Base-by-base conservation (phyloP, 192 early-diverging fungal species). In the Hyaloraphidium curvatum region DNA sequence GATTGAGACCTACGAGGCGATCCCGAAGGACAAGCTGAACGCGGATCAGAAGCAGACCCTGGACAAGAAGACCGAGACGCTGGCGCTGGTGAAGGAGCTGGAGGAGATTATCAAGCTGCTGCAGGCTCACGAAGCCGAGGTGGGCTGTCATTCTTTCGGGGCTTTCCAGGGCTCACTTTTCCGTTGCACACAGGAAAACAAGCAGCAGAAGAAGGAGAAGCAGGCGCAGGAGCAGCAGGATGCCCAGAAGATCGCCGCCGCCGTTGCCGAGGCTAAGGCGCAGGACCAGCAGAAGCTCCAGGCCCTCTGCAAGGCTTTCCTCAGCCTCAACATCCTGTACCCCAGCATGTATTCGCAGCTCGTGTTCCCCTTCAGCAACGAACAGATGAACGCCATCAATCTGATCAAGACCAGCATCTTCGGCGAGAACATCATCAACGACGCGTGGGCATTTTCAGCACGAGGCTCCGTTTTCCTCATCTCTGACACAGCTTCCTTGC, bases 1-100 rank as follows among this genome's bases (percentile, higher is more conserved):
- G 54, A 50, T 75, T 17, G 69, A 69, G 53, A 54, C 59, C 22
- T 67, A 70, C 54, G 73, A 71, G 33, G 29, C 51, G 21, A 21
- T 54, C 48, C 55, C 55, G 26, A 54, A 19, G n/a, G 28, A 28
- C 17, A 31, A 53, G 11, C 63, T 71, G n/a, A 67, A 75, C 54
- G 41, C 59, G 29, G 73, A 75, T 56, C 73, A 75, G 57, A 21
- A 69, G 25, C 64, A 60, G 35, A 54, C 67, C 9, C 28, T 75
- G 22, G 33, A 61, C 21, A 61, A 53, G 56, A 68, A 65, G 56
- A 59, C 62, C 3, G 67, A 75, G 52, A 53, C 71, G 27, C 56
- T 43, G 4, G 53, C 55, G 17, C 51, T 55, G 1, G 41, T 65
- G 33, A 71, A 66, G 40, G 73, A 75, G 57, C 58, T 72, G 28